A percentile compares a stretch with the other conserved stretches of the same genome.
Evolutionary conservation across 129 eudicot genomes (phyloP).

Genomic region (Artemisia annua): DNA sequence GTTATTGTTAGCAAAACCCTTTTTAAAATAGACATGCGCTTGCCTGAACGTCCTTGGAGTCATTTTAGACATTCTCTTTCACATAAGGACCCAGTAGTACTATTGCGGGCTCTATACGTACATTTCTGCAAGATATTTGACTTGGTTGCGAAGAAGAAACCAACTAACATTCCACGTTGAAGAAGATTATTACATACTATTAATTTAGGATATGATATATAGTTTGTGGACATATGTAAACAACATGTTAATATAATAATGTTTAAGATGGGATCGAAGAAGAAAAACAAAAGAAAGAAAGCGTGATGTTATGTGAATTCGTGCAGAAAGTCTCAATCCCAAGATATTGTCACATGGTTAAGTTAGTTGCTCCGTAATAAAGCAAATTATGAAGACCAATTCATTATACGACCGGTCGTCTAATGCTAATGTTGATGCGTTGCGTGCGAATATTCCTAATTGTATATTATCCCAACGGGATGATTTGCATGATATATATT

Average conservation of each 20-base stretch:
- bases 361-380: slow-evolving; percentile 30
- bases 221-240: not conserved
- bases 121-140: not conserved
- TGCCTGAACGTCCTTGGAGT: too few species aligned
- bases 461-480: slow-evolving; percentile 31
- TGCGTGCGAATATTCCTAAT: slow-evolving; percentile 40
- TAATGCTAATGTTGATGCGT: slow-evolving; percentile 19
- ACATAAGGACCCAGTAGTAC: not conserved
- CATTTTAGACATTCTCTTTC: too few species aligned
- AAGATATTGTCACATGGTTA: slow-evolving; percentile 38
- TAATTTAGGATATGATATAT: not conserved
- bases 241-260: slow-evolving; percentile 22
- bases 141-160: slow-evolving; percentile 6
- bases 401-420: slow-evolving; percentile 30
- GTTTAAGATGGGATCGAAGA: slow-evolving; percentile 39
- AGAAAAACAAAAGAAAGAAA: slow-evolving; percentile 30
- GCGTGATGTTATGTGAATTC: slow-evolving; percentile 26
- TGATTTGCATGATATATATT: not conserved
- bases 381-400: slow-evolving; percentile 23
- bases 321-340: slow-evolving; percentile 37
- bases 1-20: too few species aligned
- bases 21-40: too few species aligned
- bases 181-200: not conserved
- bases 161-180: slow-evolving; percentile 23
- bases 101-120: too few species aligned